phyloP scores from a whole-genome alignment of 345 rosid species.

The Salix purpurea region DNA sequence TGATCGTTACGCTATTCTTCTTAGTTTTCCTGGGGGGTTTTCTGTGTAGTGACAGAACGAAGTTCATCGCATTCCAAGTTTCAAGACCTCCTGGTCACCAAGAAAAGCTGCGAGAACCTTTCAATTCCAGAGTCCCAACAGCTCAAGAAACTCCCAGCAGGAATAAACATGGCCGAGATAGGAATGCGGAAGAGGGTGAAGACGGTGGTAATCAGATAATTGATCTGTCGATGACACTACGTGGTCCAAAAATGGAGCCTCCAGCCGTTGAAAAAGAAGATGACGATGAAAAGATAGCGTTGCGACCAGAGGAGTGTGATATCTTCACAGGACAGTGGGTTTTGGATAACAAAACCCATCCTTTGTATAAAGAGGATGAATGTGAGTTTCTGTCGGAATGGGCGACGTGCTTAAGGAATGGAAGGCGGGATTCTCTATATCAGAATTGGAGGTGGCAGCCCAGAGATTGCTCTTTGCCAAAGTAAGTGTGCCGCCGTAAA shows the following conservation, averaged over 20 bases:
- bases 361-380: slow-evolving; percentile 22
- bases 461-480: slow-evolving; percentile 9
- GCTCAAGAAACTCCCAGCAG: background rate
- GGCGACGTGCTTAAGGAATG: slow-evolving; percentile 17
- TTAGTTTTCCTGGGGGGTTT: background rate
- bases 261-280: background rate
- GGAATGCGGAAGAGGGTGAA: too few species aligned
- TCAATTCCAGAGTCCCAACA: background rate
- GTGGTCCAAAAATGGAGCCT: background rate
- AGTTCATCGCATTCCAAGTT: background rate
- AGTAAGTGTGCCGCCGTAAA: slow-evolving; percentile 1
- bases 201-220: too few species aligned
- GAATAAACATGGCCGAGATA: too few species aligned
- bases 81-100: background rate
- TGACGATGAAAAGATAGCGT: background rate
- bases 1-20: background rate
- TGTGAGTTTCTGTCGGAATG: slow-evolving; percentile 15
- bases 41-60: background rate
- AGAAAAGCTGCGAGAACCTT: background rate
- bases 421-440: slow-evolving; percentile 22
- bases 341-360: slow-evolving; percentile 19
- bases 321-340: slow-evolving; percentile 26
- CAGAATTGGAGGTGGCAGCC: slow-evolving; percentile 25
- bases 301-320: slow-evolving; percentile 14
- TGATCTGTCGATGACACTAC: too few species aligned